Percentiles rank a stretch among this genome's conserved stretches.
Conservation (phyloP, 495 filamentous ascomycete species). For the Penicillium antarcticum region DNA sequence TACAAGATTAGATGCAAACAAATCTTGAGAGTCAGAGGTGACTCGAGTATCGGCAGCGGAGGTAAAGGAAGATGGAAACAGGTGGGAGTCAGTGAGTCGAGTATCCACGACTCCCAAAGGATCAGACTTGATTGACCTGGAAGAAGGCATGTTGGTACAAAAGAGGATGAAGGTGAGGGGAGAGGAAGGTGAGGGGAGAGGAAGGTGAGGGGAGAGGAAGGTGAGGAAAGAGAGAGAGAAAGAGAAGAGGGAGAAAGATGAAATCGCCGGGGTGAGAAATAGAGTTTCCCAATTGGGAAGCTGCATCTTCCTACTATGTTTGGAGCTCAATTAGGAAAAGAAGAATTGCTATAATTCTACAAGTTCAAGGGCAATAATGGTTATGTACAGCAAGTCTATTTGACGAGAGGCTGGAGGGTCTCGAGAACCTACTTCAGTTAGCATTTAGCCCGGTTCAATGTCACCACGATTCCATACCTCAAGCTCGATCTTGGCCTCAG, state of each 20-base stretch:
- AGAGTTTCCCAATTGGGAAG: conserved; percentile 4
- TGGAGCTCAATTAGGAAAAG: conserved; percentile 15
- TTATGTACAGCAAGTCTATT: conserved; percentile 58
- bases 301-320: background rate
- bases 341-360: conserved; percentile 46
- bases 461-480: conserved; percentile 60
- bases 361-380: conserved; percentile 35
- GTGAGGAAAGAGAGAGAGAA: background rate
- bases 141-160: conserved; percentile 6
- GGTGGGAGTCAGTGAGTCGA: conserved; percentile 9
- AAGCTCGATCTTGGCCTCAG: conserved; percentile 97
- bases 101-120: conserved; percentile 22
- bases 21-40: background rate
- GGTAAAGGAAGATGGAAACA: background rate
- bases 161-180: background rate
- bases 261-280: background rate
- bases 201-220: no score
- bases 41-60: conserved; percentile 12
- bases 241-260: background rate
- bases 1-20: conserved; percentile 11
- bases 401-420: conserved; percentile 71
- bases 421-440: conserved; percentile 58
- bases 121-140: conserved; percentile 12
- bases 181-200: conserved; percentile 1
- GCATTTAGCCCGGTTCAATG: background rate